Conservation (phyloP, 78 protist species). For the Speleostelium caveatum region DNA sequence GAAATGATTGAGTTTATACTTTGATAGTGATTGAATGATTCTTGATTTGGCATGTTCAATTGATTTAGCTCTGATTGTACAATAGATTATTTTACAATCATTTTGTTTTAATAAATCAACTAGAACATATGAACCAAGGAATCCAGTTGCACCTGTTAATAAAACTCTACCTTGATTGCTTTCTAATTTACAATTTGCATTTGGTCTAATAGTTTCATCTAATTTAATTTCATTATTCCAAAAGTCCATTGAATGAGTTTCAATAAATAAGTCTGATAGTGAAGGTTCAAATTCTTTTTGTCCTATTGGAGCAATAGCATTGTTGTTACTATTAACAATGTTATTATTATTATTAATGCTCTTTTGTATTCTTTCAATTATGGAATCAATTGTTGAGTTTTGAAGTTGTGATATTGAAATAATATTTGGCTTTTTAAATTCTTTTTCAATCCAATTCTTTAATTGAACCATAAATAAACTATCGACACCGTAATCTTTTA, state of each 20-base stretch:
- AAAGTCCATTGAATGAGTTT: neutral
- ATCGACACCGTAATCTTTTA: no score
- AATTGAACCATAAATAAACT: conserved; percentile 18
- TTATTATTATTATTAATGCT: neutral
- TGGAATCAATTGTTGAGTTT: conserved; percentile 24
- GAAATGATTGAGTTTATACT: no score
- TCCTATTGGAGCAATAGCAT: neutral
- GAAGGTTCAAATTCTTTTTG: neutral
- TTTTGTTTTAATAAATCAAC: conserved; percentile 6
- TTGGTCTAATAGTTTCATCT: neutral
- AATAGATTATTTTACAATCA: conserved; percentile 20
- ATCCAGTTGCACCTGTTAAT: conserved; percentile 62
- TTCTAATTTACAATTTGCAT: neutral
- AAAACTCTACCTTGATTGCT: conserved; percentile 8
- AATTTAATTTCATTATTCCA: conserved; percentile 8
- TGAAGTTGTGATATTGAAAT: conserved; percentile 18
- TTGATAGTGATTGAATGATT: neutral
- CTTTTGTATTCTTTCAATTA: conserved; percentile 1
- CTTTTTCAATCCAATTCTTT: conserved; percentile 54
- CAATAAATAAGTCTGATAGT: neutral
- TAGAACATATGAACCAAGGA: conserved; percentile 7
- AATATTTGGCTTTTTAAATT: conserved; percentile 34
- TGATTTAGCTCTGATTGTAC: conserved; percentile 5
- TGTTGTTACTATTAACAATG: neutral
- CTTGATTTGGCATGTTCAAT: neutral